These are phyloP conservation scores for Aegilops tauschii DNA, from an alignment of 176 grass and related monocot species.

Conservation along the genomic window DNA sequence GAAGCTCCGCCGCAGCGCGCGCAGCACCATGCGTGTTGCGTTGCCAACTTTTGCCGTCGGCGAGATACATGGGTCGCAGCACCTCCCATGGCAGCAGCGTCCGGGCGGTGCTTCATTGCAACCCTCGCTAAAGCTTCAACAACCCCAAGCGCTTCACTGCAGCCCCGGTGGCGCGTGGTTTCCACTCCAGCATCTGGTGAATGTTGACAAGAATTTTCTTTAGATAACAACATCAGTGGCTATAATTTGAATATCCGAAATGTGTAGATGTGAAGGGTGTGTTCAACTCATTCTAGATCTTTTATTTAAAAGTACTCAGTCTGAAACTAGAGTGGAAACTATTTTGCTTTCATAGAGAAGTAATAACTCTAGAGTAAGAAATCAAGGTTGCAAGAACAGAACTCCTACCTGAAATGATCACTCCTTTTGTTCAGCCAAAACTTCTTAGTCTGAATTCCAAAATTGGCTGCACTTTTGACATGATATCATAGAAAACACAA, in stretches of 20 bases:
- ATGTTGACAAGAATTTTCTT: neutral
- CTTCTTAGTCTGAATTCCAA: neutral
- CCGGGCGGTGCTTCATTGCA: too few relatives aligned
- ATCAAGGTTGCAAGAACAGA: neutral
- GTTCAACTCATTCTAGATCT: neutral
- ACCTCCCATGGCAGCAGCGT: too few relatives aligned
- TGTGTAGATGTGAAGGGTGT: neutral
- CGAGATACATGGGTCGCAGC: too few relatives aligned
- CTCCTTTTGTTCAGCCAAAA: neutral
- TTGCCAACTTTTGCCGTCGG: too few relatives aligned
- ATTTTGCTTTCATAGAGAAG: neutral
- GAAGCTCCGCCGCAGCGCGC: too few relatives aligned
- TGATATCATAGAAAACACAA: neutral
- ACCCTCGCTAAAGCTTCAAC: too few relatives aligned
- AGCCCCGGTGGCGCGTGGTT: constrained; percentile 20
- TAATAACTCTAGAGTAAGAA: neutral
- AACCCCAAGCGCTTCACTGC: too few relatives aligned
- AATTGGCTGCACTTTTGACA: neutral
- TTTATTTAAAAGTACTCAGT: neutral
- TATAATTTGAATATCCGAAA: neutral
- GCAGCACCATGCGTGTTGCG: too few relatives aligned
- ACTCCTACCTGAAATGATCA: neutral
- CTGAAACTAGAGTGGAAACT: neutral
- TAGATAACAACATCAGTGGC: neutral
- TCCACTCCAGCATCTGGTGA: constrained; percentile 73